Base-by-base conservation (phyloP, 1,139 yeast genomes). In the Debaryomycetaceae sp. region DNA sequence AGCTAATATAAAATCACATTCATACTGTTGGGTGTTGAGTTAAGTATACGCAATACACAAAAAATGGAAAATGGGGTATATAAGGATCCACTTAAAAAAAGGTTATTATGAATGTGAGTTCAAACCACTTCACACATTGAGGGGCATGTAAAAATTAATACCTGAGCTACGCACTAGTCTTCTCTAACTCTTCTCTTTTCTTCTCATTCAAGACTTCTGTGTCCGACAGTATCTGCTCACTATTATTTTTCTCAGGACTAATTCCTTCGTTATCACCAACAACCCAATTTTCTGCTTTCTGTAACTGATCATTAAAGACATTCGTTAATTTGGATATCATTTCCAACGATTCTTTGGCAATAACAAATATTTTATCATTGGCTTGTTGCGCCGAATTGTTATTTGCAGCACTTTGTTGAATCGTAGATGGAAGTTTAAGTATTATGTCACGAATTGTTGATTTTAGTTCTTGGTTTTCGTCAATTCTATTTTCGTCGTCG, bases 331-430 rank as follows among this genome's bases (percentile, higher is more conserved):
- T 85, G 34, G 84, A 75, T 35, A 92, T 83, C 91, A 91, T 88
- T 35, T 86, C 95, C 41, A 92, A 68, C 0, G 95, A 83, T 61
- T 92, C 98, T 49, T 85, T 85, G 1, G 98, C 97, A 46, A 92
- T 71, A 7, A 86, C 75, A 34, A 92, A 65, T 1, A 88, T 86
- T 49, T 81, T 78, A 34, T 86, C 88, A 52, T 78, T 79, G 15
- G 61, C 65, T 59, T 57, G 73, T 46, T 47, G 59, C n/a, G 64
- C 51, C 14, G 65, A 51, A 6, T 56, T 49, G 26, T 50, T 44
- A 35, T 49, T 50, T 13, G 49, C 45, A 16, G 56, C 50, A 11
- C 57, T 52, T 45, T 64, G 71, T 42, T 67, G 72, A 14, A 68
- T 53, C 36, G 66, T 65, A 37, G 52, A 52, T 1, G 98, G 98